Conservation (phyloP, 139 green algal species). For the Micromonas pusilla region DNA sequence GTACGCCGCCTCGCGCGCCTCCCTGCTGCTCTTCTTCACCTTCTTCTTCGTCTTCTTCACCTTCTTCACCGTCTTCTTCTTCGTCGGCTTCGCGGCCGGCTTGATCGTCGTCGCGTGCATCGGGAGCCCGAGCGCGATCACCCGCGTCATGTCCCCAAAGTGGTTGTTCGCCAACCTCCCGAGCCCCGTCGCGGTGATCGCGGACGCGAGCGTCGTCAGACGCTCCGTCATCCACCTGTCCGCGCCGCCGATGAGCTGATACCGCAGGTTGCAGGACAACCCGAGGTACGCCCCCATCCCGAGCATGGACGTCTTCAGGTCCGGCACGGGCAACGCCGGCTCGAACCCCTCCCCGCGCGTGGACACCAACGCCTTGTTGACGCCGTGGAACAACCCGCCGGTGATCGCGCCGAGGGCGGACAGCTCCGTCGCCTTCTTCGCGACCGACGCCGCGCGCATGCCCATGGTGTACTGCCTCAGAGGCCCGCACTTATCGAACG, state of each 20-base stretch:
- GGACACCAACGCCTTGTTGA: constrained; percentile 39
- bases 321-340: constrained; percentile 67
- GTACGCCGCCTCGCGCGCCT: too few species aligned
- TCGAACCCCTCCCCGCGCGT: constrained; percentile 33
- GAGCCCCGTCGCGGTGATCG: constrained; percentile 7
- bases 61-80: constrained; percentile 3
- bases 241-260: constrained; percentile 84
- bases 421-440: constrained; percentile 78
- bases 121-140: constrained; percentile 19
- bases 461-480: constrained; percentile 63
- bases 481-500: constrained; percentile 74
- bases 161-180: constrained; percentile 23
- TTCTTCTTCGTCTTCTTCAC: constrained; percentile 13
- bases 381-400: constrained; percentile 39
- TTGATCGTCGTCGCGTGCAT: constrained; percentile 17
- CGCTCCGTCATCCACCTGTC: constrained; percentile 77
- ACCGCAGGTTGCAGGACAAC: constrained; percentile 76
- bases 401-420: constrained; percentile 49
- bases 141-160: constrained; percentile 22
- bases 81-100: not conserved
- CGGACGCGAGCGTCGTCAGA: constrained; percentile 31
- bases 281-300: constrained; percentile 74
- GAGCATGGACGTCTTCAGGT: constrained; percentile 45
- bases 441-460: constrained; percentile 58
- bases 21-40: not conserved